Evolutionary conservation across 163 green algal species (phyloP).

Genomic region (Scenedesmus sp.): DNA sequence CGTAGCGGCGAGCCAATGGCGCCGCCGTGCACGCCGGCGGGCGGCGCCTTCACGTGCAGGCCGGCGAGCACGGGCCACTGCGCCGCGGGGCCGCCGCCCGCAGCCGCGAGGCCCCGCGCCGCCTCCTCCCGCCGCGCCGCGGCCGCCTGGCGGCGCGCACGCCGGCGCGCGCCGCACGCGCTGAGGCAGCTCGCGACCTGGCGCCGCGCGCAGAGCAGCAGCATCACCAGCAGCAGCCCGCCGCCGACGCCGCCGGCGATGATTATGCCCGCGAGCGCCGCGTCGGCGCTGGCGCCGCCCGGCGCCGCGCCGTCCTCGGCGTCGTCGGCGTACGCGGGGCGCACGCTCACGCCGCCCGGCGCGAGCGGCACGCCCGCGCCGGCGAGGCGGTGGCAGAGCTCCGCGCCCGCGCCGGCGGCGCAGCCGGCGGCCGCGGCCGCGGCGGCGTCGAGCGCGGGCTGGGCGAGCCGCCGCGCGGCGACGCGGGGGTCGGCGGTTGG

Average conservation of each 20-base stretch:
- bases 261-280: too few relatives aligned
- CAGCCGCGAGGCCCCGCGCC: neutral
- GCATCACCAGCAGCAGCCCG: constrained; percentile 12
- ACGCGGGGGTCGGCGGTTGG: too few relatives aligned
- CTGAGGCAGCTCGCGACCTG: neutral
- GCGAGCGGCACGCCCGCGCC: constrained; percentile 3
- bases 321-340: neutral
- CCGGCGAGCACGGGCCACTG: too few relatives aligned
- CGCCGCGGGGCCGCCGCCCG: too few relatives aligned
- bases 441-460: too few relatives aligned
- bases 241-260: neutral
- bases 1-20: too few relatives aligned
- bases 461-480: too few relatives aligned
- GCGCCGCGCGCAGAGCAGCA: constrained; percentile 4
- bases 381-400: neutral
- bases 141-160: too few relatives aligned
- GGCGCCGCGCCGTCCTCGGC: neutral
- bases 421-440: neutral
- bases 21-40: too few relatives aligned
- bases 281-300: neutral
- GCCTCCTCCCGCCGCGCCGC: neutral
- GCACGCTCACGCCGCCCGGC: neutral
- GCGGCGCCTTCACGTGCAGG: too few relatives aligned
- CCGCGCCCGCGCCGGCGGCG: neutral
- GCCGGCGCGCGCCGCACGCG: too few relatives aligned